These are phyloP conservation scores for Harringtonia lauricola DNA, from an alignment of 2,329 filamentous ascomycete species.

Conservation along the genomic window DNA sequence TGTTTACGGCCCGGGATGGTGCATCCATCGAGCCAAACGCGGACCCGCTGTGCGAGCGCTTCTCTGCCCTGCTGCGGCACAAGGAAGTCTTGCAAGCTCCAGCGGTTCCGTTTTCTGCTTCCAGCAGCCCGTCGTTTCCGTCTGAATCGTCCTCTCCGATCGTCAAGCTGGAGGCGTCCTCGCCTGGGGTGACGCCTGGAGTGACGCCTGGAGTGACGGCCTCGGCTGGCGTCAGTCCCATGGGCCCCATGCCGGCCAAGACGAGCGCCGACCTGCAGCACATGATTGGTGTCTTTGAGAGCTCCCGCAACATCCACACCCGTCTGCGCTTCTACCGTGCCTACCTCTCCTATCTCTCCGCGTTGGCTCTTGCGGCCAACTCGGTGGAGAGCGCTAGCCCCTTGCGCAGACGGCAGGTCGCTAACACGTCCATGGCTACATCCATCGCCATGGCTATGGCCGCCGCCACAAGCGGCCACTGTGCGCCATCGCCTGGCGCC, in stretches of 20 bases:
- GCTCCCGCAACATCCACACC: constrained; percentile 4
- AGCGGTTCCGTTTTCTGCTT: neutral
- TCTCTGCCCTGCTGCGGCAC: constrained; percentile 1
- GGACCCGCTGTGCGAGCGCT: neutral
- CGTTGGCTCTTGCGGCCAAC: constrained; percentile 1
- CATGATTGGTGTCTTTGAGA: constrained; percentile 4
- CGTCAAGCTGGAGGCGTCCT: neutral
- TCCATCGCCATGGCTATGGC: too few species aligned
- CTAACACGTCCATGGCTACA: too few species aligned
- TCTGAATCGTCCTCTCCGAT: neutral
- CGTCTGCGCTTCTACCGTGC: constrained; percentile 6
- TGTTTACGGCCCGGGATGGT: constrained; percentile 4
- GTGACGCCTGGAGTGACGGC: too few species aligned
- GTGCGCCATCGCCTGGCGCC: neutral
- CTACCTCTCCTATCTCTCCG: constrained; percentile 7
- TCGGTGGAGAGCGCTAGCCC: neutral
- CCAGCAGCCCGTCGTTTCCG: neutral
- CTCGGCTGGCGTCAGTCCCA: neutral
- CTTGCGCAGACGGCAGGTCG: too few species aligned
- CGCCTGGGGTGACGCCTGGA: neutral
- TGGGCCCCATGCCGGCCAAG: neutral
- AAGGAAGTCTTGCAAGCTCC: neutral
- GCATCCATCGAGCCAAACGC: neutral
- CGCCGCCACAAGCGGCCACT: too few species aligned
- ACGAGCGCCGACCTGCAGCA: constrained; percentile 3